Conservation (phyloP, 2,329 filamentous ascomycete genomes). For the Pseudogymnoascus sp. region DNA sequence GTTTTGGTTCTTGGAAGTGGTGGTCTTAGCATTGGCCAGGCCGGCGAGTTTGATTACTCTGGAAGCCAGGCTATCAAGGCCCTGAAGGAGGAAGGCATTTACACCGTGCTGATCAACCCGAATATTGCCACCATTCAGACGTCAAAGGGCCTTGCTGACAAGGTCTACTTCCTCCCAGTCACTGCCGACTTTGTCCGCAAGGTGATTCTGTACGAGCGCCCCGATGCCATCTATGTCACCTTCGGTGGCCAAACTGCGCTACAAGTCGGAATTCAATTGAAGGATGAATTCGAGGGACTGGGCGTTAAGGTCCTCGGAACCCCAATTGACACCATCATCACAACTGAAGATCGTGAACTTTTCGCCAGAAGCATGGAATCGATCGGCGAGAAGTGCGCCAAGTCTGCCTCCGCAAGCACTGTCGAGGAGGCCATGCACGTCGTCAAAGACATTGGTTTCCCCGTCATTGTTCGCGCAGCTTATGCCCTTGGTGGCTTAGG, state of each 20-base stretch:
- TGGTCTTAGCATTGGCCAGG: conserved; percentile 93
- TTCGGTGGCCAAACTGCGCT: conserved; percentile 97
- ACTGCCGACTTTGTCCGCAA: conserved; percentile 96
- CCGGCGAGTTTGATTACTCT: conserved; percentile 98
- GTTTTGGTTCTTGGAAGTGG: conserved; percentile 89
- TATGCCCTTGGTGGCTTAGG: conserved; percentile 93
- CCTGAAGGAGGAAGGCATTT: conserved; percentile 94
- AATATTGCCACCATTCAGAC: conserved; percentile 99
- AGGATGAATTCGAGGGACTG: conserved; percentile 88
- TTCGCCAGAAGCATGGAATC: conserved; percentile 98
- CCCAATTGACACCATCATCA: conserved; percentile 96
- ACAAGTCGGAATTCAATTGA: conserved; percentile 93
- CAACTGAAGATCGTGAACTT: conserved; percentile 93
- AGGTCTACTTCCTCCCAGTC: conserved; percentile 97
- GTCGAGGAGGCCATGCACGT: conserved; percentile 82
- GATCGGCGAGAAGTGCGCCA: conserved; percentile 95
- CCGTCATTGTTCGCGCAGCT: conserved; percentile 92
- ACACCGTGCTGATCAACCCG: conserved; percentile 96
- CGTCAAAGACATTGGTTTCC: conserved; percentile 87
- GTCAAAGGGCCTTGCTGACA: conserved; percentile 93
- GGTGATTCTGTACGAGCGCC: conserved; percentile 88
- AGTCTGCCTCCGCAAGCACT: conserved; percentile 86
- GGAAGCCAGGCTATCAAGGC: conserved; percentile 98
- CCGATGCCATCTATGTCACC: conserved; percentile 94
- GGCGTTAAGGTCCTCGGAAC: conserved; percentile 94